Conservation (phyloP, 768 basidiomycete species). For the Xerocomus brunneocitrinus region DNA sequence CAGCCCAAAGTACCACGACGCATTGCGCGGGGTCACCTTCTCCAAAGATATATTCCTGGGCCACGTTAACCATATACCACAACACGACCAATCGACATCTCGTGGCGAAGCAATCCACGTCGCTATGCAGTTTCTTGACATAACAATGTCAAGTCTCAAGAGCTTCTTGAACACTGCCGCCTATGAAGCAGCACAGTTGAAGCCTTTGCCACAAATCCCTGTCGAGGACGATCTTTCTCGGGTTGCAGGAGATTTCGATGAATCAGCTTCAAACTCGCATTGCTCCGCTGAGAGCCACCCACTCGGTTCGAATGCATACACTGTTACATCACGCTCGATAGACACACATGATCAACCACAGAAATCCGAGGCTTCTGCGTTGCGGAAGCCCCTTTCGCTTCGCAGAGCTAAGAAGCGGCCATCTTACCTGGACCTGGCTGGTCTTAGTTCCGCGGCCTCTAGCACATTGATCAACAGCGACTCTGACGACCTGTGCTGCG, state of each 20-base stretch:
- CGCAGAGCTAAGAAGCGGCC: conserved; percentile 6
- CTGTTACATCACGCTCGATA: conserved; percentile 1
- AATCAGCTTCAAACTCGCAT: background rate
- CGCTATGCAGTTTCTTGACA: conserved; percentile 28
- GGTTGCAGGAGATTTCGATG: conserved; percentile 1
- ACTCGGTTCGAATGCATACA: background rate
- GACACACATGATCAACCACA: background rate
- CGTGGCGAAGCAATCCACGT: conserved; percentile 11
- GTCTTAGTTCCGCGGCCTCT: conserved; percentile 10
- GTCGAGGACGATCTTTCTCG: background rate
- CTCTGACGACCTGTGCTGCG: conserved; percentile 8
- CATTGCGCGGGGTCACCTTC: conserved; percentile 18
- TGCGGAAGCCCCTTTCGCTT: conserved; percentile 16
- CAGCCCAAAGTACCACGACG: conserved; percentile 19
- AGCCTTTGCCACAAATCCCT: conserved; percentile 26
- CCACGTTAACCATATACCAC: conserved; percentile 14
- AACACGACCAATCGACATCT: background rate
- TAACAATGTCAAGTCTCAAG: conserved; percentile 30
- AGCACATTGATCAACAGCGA: conserved; percentile 20
- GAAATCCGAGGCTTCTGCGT: conserved; percentile 11
- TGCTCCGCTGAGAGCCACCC: conserved; percentile 5
- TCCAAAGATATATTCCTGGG: conserved; percentile 21
- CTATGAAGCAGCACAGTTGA: conserved; percentile 24
- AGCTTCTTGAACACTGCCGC: conserved; percentile 29
- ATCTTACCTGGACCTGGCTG: conserved; percentile 3